A percentile compares a stretch with the other conserved stretches of the same genome.
phyloP scores from a whole-genome alignment of 1,284 basidiomycete genomes.

The Filobasidium uniguttulatum region DNA sequence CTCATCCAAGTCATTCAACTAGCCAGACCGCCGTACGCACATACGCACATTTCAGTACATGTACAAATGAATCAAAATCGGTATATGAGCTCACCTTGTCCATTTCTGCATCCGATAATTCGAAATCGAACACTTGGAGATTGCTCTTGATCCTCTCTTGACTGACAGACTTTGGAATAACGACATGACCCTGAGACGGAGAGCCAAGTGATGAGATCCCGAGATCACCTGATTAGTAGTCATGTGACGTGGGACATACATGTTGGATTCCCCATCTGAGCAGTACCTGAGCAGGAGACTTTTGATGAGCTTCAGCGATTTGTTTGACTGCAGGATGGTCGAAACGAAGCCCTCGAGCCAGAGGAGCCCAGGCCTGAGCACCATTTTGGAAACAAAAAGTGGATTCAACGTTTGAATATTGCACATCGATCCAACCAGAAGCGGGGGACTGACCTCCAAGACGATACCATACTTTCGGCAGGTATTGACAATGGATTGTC shows the following conservation, averaged over 20 bases:
- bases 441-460: constrained; percentile 31
- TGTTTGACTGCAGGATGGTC: constrained; percentile 34
- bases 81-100: constrained; percentile 23
- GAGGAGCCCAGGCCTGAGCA: constrained; percentile 38
- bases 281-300: constrained; percentile 40
- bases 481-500: constrained; percentile 38
- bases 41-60: too few species aligned
- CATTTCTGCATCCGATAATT: constrained; percentile 39
- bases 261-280: constrained; percentile 43
- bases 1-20: constrained; percentile 34
- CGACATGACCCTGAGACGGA: constrained; percentile 33
- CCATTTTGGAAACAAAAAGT: background rate
- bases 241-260: constrained; percentile 16
- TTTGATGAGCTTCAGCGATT: constrained; percentile 30
- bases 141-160: constrained; percentile 40
- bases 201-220: constrained; percentile 15
- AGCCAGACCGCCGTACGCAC: too few species aligned
- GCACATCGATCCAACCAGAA: background rate
- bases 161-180: constrained; percentile 42
- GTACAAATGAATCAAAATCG: background rate
- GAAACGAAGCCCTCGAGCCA: constrained; percentile 38
- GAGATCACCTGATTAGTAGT: constrained; percentile 17
- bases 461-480: constrained; percentile 39
- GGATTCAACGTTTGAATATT: background rate
- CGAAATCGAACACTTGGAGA: constrained; percentile 40